Evolutionary conservation across 345 rosid species (phyloP).

Genomic region (Brassica incana): DNA sequence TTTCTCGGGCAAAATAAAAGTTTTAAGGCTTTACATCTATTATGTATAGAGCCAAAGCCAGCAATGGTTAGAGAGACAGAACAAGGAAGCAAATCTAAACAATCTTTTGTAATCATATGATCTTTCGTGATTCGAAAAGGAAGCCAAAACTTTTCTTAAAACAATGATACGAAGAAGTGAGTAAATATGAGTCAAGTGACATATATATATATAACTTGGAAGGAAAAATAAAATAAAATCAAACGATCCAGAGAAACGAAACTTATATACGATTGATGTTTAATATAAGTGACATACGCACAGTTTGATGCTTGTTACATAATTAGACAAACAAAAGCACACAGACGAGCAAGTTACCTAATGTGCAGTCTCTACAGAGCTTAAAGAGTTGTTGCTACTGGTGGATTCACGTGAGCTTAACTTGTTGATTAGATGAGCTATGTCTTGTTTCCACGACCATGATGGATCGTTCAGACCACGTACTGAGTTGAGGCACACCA

Average conservation of each 20-base stretch:
- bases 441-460: constrained; percentile 81
- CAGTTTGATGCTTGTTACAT: neutral
- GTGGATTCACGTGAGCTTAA: constrained; percentile 25
- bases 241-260: neutral
- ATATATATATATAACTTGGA: neutral
- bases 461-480: constrained; percentile 80
- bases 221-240: neutral
- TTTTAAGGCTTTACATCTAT: constrained; percentile 49
- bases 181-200: constrained; percentile 20
- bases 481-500: constrained; percentile 83
- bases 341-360: constrained; percentile 25
- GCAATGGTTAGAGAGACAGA: constrained; percentile 22
- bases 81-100: constrained; percentile 10
- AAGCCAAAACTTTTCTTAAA: constrained; percentile 8
- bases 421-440: constrained; percentile 46
- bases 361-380: constrained; percentile 27
- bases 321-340: neutral
- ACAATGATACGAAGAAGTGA: neutral
- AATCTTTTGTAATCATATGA: constrained; percentile 29
- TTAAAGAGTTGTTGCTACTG: constrained; percentile 20
- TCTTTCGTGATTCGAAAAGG: constrained; percentile 34
- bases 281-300: neutral
- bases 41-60: constrained; percentile 35
- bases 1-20: constrained; percentile 49
- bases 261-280: constrained; percentile 20